Evolutionary conservation across 2,329 filamentous ascomycete genomes (phyloP).

Genomic region (Colletotrichum lentis): DNA sequence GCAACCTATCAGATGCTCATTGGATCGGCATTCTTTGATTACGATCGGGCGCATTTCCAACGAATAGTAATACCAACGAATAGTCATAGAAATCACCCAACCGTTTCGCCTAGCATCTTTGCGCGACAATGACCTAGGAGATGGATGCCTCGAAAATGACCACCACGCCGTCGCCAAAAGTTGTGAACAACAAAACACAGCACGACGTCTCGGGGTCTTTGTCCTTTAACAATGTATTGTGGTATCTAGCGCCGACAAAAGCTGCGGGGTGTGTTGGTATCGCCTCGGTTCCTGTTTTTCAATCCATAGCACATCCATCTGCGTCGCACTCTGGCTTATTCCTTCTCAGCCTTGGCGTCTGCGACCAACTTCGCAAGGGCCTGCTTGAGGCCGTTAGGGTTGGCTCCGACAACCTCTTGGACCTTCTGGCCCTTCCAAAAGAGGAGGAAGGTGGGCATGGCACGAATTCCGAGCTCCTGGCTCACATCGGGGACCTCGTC

Average conservation of each 20-base stretch:
- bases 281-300: neutral
- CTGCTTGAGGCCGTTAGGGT: conserved; percentile 70
- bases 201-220: neutral
- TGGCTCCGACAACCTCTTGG: conserved; percentile 80
- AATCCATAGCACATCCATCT: neutral
- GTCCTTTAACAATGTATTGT: conserved; percentile 9
- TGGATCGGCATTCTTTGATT: too few species aligned
- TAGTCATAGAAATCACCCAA: too few species aligned
- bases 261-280: neutral
- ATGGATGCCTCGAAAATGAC: too few species aligned
- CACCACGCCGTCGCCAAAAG: too few species aligned
- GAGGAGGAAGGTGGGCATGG: conserved; percentile 91
- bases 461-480: conserved; percentile 79
- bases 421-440: conserved; percentile 82
- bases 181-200: too few species aligned
- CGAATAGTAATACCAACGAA: neutral
- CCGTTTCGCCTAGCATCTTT: too few species aligned
- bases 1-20: neutral
- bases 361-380: conserved; percentile 45
- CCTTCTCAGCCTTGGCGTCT: too few species aligned
- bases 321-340: too few species aligned
- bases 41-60: too few species aligned
- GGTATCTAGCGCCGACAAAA: conserved; percentile 12
- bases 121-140: too few species aligned
- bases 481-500: conserved; percentile 80